Evolutionary conservation across 306 rosid genomes (phyloP).

Genomic region (Vachellia pachyceras): DNA sequence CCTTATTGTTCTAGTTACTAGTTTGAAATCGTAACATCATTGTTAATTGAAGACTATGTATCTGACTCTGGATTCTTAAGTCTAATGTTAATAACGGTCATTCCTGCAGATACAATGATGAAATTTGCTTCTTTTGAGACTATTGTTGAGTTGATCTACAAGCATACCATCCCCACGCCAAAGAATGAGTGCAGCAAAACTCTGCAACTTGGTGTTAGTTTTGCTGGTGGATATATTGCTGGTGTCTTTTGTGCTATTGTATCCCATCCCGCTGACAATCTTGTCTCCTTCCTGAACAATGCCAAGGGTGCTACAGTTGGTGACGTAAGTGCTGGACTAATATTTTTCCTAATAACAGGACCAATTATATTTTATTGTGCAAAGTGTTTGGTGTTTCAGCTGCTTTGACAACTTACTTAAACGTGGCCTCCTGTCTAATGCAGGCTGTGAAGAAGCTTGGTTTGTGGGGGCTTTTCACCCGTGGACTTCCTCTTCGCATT

Average conservation of each 20-base stretch:
- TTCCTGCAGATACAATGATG: conserved; percentile 88
- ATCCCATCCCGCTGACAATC: conserved; percentile 96
- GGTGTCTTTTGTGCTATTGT: conserved; percentile 87
- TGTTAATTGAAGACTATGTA: background rate
- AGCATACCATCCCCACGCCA: conserved; percentile 72
- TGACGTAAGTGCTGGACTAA: conserved; percentile 63
- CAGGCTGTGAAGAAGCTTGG: conserved; percentile 95
- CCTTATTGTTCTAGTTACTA: background rate
- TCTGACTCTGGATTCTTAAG: background rate
- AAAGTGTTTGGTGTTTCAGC: background rate
- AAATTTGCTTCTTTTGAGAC: conserved; percentile 93
- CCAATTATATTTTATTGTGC: background rate
- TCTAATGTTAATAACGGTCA: background rate
- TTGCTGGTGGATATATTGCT: conserved; percentile 89
- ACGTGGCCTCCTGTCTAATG: conserved; percentile 25
- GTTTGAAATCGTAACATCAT: background rate
- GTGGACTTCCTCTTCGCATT: conserved; percentile 97
- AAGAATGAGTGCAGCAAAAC: conserved; percentile 74
- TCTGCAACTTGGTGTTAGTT: conserved; percentile 84
- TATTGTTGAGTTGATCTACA: conserved; percentile 82
- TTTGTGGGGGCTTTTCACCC: conserved; percentile 74
- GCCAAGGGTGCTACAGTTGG: conserved; percentile 88
- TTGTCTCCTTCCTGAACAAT: conserved; percentile 91
- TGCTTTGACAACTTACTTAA: conserved; percentile 17
- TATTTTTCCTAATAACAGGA: background rate